Base-by-base conservation (phyloP, 2,329 filamentous ascomycete species). In the Alternaria brassicae region DNA sequence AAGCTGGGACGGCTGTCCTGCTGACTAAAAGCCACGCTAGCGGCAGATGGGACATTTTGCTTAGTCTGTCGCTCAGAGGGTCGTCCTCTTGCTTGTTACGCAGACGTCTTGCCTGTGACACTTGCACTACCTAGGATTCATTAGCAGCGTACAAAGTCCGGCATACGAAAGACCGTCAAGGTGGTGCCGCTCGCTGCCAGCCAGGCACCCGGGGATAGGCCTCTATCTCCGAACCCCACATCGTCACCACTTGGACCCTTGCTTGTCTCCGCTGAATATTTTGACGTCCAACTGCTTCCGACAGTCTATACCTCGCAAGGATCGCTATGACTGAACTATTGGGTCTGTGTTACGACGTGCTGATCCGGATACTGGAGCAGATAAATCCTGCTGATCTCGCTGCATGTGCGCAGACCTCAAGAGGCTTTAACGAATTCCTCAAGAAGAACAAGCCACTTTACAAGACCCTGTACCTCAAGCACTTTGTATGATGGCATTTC, bases 381-480 rank as follows among this genome's bases (percentile, higher is more conserved):
- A 55, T 77, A 21, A 61, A 76, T 4, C 70, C 75, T 3, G 64
- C 64, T 23, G 75, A 77, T 52, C 58, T 77, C 13, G 74, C 69
- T 4, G 58, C 70, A 30, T 75, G 73, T 58, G 69, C 73, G 5
- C 64, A 65, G 39, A 72, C 74, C 3, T 76, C 70, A 2, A 63
- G 56, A 41, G 70, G 60, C 3, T 77, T 93, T 45, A 77, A 85
- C 58, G 74, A 78, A 32, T 85, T 86, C 62, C 80, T 90, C 52
- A 81, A 78, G 48, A 81, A 80, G 41, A 91, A 92, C 71, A 73
- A 76, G 15, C 78, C 85, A 8, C 78, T 93, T 12, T 89, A 83
- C 74, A 88, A 85, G 59, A 82, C 84, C 21, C 78, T 91, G 6
- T 93, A 91, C 72, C 75, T 88, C 4, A 79, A 79, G 15, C 74